Base-by-base conservation (phyloP, 2,329 filamentous ascomycete species). In the Pseudogymnoascus sp. region DNA sequence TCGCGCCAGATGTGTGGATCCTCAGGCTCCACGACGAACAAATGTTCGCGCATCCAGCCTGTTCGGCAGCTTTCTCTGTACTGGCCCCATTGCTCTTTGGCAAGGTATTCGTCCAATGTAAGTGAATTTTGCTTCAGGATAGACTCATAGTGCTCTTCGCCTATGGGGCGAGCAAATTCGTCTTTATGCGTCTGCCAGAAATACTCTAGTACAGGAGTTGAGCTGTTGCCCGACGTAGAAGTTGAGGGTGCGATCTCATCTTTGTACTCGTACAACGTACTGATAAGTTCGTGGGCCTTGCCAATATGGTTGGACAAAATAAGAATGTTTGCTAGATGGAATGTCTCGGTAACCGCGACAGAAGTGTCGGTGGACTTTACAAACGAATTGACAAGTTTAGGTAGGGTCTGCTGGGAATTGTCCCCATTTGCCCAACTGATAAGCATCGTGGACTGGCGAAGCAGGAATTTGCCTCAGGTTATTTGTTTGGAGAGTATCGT, bases 11-110 rank as follows among this genome's bases (percentile, higher is more conserved):
- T 35, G 35, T 63, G 58, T n/a, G 38, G 61, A 60, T 63, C 36
- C n/a, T 25, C n/a, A 17, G 64, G 64, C 35, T 65, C 59, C 1
- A 61, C 42, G 2, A 65, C n/a, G 6, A 44, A 27, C 39, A 61
- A 64, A 35, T 64, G 64, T 38, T 65, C 59, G 13, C 42, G 35
- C 63, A 65, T 65, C 64, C 61, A 65, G 7, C 59, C 48, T 29
- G 64, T 64, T 31, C 63, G 48, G 15, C 58, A 63, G 21, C 48
- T 44, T 61, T 65, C 64, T 7, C 61, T 42, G 21, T 62, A 65
- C 36, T 65, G 64, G 17, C 61, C 61, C 63, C 55, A 31, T 60
- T 44, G 36, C 13, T 39, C 38, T n/a, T 25, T 33, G 17, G 36
- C 38, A 21, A 61, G 42, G 25, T 21, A 25, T 6, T 12, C 12